Conservation (phyloP, 495 filamentous ascomycete genomes). For the Penicillium canariense region DNA sequence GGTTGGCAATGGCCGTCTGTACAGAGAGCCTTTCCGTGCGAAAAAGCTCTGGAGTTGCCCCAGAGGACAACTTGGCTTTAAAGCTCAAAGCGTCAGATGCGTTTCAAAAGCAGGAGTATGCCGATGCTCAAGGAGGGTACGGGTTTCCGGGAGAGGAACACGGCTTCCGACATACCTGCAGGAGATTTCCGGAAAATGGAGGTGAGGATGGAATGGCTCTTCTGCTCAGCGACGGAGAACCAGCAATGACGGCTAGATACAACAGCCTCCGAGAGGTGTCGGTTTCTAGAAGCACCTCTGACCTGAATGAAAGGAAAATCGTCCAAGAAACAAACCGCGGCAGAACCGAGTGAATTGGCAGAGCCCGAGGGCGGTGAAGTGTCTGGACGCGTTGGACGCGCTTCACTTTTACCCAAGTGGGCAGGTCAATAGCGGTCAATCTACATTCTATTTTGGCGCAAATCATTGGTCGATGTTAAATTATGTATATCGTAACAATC, state of each 20-base stretch:
- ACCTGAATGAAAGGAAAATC: slow-evolving; percentile 16
- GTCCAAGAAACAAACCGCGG: slow-evolving; percentile 16
- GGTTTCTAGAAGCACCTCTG: not conserved
- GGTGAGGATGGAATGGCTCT: not conserved
- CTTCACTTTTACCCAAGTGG: slow-evolving; percentile 23
- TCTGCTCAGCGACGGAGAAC: not conserved
- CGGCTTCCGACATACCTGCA: not conserved
- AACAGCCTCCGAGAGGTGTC: not conserved
- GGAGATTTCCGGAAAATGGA: not conserved
- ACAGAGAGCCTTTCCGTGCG: not conserved
- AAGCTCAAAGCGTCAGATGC: not conserved
- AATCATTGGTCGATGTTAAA: not conserved
- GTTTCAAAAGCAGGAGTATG: not conserved
- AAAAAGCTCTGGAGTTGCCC: not conserved
- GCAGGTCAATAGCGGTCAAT: not conserved
- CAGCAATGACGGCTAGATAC: not conserved
- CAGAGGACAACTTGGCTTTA: not conserved
- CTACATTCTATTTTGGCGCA: not conserved
- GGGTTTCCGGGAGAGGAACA: not conserved
- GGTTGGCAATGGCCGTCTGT: not conserved
- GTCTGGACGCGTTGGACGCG: slow-evolving; percentile 25
- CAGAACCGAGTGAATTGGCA: slow-evolving; percentile 15
- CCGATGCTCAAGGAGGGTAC: not conserved
- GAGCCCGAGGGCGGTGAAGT: slow-evolving; percentile 11
- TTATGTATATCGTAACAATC: too few species aligned